Evolutionary conservation across 805 yeast species (phyloP), one percentile per base, ranked within the genome.

Genomic region (Zygoascus flipseniorum): DNA sequence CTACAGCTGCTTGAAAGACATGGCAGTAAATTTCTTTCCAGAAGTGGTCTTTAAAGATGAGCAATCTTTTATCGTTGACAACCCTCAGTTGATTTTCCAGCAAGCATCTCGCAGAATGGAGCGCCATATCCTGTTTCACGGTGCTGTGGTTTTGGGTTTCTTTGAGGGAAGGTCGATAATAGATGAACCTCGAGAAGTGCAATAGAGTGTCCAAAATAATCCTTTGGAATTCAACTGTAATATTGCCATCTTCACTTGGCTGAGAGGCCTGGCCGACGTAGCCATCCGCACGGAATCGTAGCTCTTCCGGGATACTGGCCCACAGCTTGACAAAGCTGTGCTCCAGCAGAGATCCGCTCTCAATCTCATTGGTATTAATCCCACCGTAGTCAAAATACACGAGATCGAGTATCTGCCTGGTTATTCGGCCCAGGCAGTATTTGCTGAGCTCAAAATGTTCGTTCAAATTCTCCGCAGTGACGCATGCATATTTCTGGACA

Each of bases 1-100:
- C 49, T 5, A 52, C 55, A 31, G 55, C 55, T 14, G 52, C 55
- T 46, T 50, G 52, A 23, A 52, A 52, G 5, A 54, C 55, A 37
- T 52, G 55, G 16, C 47, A 52, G 31, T 51, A 52, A 14, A 52
- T 20, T 35, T 52, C 42, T n/a, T 52, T 52, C 55, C 55, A 52
- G 16, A 55, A 37, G 26, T 51, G 47, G 20, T 52, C 23, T 31
- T 20, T 26, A 9, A 26, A 45, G 3, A 16, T 20, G 5, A 20
- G 18, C 11, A 45, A 14, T 8, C 26, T 16, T 5, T n/a, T 10
- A 20, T 45, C 23, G 10, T 45, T 45, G 14, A 16, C 18, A 8
- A 31, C 32, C 20, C 23, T 20, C 18, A 45, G 23, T 14, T 45
- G 55, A 35, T 52, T 52, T 50, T 52, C 55, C 31, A 52, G 39